These are phyloP conservation scores for Chaetomium fimeti DNA, from an alignment of 495 filamentous ascomycete species.

Conservation along the genomic window DNA sequence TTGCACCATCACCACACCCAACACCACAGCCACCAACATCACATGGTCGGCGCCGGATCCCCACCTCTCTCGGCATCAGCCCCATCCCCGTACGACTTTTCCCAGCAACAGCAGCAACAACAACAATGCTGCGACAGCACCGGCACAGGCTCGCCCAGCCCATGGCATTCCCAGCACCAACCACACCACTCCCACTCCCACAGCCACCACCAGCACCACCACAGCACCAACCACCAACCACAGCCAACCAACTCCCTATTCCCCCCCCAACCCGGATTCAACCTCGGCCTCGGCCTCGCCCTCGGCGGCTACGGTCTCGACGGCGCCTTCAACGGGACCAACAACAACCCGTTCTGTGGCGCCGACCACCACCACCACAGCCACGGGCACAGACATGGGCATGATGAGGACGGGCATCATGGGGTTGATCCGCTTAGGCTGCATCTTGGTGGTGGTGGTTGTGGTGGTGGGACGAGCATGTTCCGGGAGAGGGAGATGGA, in stretches of 20 bases:
- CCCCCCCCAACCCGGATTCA: neutral
- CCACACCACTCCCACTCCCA: constrained; percentile 13
- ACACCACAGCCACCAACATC: constrained; percentile 26
- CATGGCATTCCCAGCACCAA: constrained; percentile 10
- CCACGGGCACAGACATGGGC: constrained; percentile 29
- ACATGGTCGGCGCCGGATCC: constrained; percentile 28
- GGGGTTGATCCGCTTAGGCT: constrained; percentile 13
- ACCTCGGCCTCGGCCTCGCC: neutral
- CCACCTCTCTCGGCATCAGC: constrained; percentile 6
- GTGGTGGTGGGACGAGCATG: neutral
- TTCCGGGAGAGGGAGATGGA: constrained; percentile 18
- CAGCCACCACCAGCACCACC: constrained; percentile 11
- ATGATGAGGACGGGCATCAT: constrained; percentile 27
- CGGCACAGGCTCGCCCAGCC: neutral
- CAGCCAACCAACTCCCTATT: constrained; percentile 6
- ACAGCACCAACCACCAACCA: neutral
- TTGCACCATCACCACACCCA: constrained; percentile 21
- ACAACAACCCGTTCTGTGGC: constrained; percentile 24
- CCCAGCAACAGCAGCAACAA: constrained; percentile 1
- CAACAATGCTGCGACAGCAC: neutral
- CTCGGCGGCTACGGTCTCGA: constrained; percentile 17
- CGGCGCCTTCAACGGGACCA: neutral
- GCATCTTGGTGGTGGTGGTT: neutral
- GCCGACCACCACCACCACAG: constrained; percentile 34
- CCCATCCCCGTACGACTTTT: constrained; percentile 13